Conservation (phyloP, 2,329 filamentous ascomycete species). For the Colletotrichum eremochloae region DNA sequence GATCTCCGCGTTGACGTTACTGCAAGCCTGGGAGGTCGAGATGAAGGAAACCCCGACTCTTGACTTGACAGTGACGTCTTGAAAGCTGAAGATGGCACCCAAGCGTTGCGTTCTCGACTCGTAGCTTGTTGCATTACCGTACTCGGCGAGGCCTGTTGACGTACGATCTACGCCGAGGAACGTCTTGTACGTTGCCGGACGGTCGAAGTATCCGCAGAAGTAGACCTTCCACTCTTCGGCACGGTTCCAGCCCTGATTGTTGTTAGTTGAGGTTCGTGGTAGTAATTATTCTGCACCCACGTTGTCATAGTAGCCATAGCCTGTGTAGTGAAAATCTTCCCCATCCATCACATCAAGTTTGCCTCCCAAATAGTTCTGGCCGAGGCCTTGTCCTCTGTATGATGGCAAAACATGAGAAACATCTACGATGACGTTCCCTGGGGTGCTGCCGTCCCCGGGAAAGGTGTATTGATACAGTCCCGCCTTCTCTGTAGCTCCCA, state of each 20-base stretch:
- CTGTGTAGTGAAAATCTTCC: conserved; percentile 65
- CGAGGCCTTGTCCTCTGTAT: conserved; percentile 69
- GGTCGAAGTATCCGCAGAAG: conserved; percentile 73
- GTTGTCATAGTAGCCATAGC: conserved; percentile 73
- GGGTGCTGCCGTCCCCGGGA: conserved; percentile 52
- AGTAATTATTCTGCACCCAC: conserved; percentile 50
- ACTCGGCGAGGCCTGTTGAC: conserved; percentile 50
- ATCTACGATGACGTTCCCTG: conserved; percentile 69
- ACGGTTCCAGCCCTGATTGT: conserved; percentile 69
- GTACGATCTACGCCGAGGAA: conserved; percentile 56
- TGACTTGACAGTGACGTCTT: conserved; percentile 61
- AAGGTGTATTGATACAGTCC: conserved; percentile 74
- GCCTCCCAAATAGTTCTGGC: conserved; percentile 74
- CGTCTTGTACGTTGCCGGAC: conserved; percentile 58
- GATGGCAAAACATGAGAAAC: conserved; percentile 76
- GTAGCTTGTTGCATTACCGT: conserved; percentile 49
- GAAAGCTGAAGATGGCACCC: conserved; percentile 68
- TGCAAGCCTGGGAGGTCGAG: conserved; percentile 71
- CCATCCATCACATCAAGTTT: conserved; percentile 65
- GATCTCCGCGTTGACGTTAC: conserved; percentile 70
- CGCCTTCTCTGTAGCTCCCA: conserved; percentile 68
- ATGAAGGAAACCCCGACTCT: conserved; percentile 78
- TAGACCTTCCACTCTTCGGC: conserved; percentile 73
- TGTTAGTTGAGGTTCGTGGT: conserved; percentile 25
- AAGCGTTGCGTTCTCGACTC: conserved; percentile 56